phyloP scores from a whole-genome alignment of 2,329 filamentous ascomycete genomes.

The Colletotrichum orchidophilum region DNA sequence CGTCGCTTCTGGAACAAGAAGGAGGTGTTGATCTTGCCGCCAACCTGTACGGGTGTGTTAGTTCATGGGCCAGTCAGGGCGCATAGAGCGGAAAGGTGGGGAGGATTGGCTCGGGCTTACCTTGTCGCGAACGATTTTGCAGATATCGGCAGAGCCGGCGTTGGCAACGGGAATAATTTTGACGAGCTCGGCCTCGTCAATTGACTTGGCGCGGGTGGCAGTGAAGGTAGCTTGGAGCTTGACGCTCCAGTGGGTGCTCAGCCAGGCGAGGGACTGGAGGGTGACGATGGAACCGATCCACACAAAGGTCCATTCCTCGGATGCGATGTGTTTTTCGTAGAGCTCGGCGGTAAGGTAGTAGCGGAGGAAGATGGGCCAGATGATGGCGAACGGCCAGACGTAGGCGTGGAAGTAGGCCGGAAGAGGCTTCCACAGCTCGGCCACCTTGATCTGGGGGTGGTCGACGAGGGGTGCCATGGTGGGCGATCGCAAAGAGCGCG shows the following conservation, averaged over 20 bases:
- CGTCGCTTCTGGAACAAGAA: constrained; percentile 99
- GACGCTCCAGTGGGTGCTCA: constrained; percentile 98
- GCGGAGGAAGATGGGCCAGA: constrained; percentile 92
- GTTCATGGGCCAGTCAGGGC: background rate
- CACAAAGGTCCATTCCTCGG: constrained; percentile 98
- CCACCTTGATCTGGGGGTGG: constrained; percentile 87
- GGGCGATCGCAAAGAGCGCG: constrained; percentile 11
- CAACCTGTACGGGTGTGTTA: constrained; percentile 58
- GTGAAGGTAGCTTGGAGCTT: constrained; percentile 85
- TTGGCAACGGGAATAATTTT: constrained; percentile 93
- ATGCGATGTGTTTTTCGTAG: constrained; percentile 91
- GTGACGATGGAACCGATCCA: constrained; percentile 91
- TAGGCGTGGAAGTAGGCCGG: constrained; percentile 85
- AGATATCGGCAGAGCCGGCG: constrained; percentile 89
- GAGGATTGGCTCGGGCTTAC: background rate
- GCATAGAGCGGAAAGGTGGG: background rate
- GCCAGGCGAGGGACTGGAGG: constrained; percentile 87
- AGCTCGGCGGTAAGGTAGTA: constrained; percentile 85
- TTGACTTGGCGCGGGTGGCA: constrained; percentile 72
- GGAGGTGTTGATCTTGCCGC: constrained; percentile 79
- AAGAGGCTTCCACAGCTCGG: constrained; percentile 88
- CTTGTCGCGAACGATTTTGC: constrained; percentile 79
- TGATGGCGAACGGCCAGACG: constrained; percentile 89
- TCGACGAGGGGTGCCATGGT: constrained; percentile 85
- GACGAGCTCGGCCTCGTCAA: constrained; percentile 84